Conservation (phyloP, 1,139 yeast genomes). For the Candida tropicalis region DNA sequence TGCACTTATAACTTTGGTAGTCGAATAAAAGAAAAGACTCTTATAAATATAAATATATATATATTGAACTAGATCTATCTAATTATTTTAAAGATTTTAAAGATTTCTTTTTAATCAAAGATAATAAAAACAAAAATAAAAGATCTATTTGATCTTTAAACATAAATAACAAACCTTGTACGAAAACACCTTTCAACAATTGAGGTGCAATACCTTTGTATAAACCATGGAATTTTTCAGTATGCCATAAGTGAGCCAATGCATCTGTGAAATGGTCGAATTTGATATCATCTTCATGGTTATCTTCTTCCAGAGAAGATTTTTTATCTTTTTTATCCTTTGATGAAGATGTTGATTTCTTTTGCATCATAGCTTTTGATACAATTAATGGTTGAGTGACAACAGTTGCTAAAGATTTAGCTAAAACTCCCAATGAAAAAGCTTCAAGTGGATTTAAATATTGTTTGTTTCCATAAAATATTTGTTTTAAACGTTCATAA, state of each 20-base stretch:
- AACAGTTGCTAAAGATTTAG: slow-evolving; percentile 79
- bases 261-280: slow-evolving; percentile 47
- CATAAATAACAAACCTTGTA: slow-evolving; percentile 84
- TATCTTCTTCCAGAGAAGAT: slow-evolving; percentile 21
- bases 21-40: too few relatives aligned
- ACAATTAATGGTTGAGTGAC: slow-evolving; percentile 85
- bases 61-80: background rate
- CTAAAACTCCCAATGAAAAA: slow-evolving; percentile 73
- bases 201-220: slow-evolving; percentile 88
- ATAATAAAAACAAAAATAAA: slow-evolving; percentile 42
- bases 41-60: too few relatives aligned
- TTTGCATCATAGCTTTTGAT: slow-evolving; percentile 78
- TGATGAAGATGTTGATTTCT: slow-evolving; percentile 27
- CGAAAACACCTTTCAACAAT: slow-evolving; percentile 77
- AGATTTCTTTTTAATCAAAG: slow-evolving; percentile 28
- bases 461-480: slow-evolving; percentile 50
- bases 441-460: slow-evolving; percentile 66
- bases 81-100: background rate
- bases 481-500: slow-evolving; percentile 66
- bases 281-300: slow-evolving; percentile 37
- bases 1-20: too few relatives aligned
- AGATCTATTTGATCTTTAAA: slow-evolving; percentile 71
- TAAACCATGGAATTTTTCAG: slow-evolving; percentile 39
- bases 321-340: slow-evolving; percentile 8
- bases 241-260: slow-evolving; percentile 46